Base-by-base conservation (phyloP, 345 rosid species). In the Gossypium mustelinum region DNA sequence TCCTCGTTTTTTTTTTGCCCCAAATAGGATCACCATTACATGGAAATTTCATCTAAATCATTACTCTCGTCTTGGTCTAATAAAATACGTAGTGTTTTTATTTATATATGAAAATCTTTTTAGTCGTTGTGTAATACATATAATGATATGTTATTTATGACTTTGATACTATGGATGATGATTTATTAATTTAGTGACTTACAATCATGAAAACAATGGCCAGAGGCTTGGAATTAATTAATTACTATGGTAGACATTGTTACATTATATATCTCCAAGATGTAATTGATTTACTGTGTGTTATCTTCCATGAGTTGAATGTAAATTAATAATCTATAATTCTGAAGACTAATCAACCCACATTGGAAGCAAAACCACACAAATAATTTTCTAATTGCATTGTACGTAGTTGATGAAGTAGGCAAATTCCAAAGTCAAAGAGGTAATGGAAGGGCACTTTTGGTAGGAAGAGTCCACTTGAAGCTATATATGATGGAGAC, bases 361-460 rank as follows among this genome's bases (percentile, higher is more conserved):
- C 39, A 0, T 34, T 34, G 1, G 13, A 57, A 20, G 59, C 0
- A 10, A 57, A 47, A 29, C 1, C 6, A 55, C 6, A 55, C 52
- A 41, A n/a, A 25, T 13, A 0, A 39, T 22, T 52, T 27, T 70
- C 47, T 34, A 29, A 51, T 17, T 70, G 61, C 59, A 7, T 56
- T 78, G 39, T 34, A 34, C 39, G 75, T 57, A 20, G 27, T 22
- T 57, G 61, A 74, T 44, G 54, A 25, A 63, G 68, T 45, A 66
- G 70, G 74, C 48, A 77, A 74, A 24, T 81, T 67, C 43, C 20
- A 22, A 44, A 67, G 72, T 81, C 84, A 81, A 78, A 75, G 75
- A 52, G 61, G 64, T 22, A 76, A 66, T 27, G 67, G 58, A 45
- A 64, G 34, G 39, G 60, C 63, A 72, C 55, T 51, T 51, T 51